Conservation (phyloP, 1,139 yeast genomes). For the Suhomyces panamericanus region DNA sequence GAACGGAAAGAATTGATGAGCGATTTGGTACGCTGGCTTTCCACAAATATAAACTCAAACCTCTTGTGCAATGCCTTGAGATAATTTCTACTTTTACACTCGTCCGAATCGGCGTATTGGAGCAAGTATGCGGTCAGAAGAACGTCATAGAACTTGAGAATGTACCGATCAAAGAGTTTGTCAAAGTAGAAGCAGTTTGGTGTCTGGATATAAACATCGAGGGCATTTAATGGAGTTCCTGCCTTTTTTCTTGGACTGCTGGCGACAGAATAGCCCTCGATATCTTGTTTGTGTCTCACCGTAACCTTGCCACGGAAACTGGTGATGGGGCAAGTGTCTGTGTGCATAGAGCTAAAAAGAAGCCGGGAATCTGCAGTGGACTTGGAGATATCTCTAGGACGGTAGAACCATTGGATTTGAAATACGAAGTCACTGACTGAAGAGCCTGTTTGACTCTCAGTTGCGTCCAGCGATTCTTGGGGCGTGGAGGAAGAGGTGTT, state of each 20-base stretch:
- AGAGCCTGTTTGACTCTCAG: conserved; percentile 17
- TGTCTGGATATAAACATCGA: conserved; percentile 52
- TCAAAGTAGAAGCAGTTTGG: conserved; percentile 85
- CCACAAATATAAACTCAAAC: conserved; percentile 74
- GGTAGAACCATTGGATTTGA: conserved; percentile 86
- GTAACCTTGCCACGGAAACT: conserved; percentile 76
- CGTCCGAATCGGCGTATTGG: conserved; percentile 55
- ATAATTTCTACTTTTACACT: conserved; percentile 57
- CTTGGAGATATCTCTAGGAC: conserved; percentile 82
- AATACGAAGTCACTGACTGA: conserved; percentile 57
- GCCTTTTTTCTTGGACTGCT: conserved; percentile 14
- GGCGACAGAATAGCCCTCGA: conserved; percentile 40
- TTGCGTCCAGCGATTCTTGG: not conserved
- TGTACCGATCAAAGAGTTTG: conserved; percentile 81
- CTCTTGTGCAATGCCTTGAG: conserved; percentile 64
- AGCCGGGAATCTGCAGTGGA: conserved; percentile 70
- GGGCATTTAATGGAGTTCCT: conserved; percentile 21
- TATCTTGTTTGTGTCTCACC: conserved; percentile 68
- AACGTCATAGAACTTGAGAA: conserved; percentile 80
- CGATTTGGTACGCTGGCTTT: conserved; percentile 66
- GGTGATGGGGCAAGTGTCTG: conserved; percentile 76
- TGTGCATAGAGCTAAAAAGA: conserved; percentile 82
- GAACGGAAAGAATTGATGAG: conserved; percentile 63
- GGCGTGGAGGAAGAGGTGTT: not conserved
- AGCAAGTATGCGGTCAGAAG: conserved; percentile 40